These are phyloP conservation scores for Penicillium sp. DNA, from an alignment of 2,329 filamentous ascomycete species.

Conservation along the genomic window DNA sequence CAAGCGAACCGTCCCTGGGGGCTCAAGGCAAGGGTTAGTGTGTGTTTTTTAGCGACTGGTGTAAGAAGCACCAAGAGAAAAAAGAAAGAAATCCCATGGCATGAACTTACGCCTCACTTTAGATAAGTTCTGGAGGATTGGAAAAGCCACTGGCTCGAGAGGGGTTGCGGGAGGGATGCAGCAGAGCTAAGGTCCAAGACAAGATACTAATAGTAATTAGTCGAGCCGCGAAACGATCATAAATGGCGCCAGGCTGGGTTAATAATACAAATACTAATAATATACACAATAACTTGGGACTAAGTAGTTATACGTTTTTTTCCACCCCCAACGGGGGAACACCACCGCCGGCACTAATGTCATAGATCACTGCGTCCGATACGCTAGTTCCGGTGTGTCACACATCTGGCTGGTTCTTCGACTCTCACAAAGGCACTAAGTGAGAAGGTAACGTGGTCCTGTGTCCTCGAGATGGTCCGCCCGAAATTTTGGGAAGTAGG, in stretches of 20 bases:
- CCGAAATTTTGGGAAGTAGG: neutral
- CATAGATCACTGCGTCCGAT: conserved; percentile 9
- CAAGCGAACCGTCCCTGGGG: neutral
- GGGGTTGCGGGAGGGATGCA: conserved; percentile 14
- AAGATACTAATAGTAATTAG: conserved; percentile 1
- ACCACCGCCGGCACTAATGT: conserved; percentile 5
- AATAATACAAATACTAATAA: neutral
- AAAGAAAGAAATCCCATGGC: neutral
- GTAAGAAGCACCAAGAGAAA: neutral
- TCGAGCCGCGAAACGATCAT: neutral
- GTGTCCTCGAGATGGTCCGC: neutral
- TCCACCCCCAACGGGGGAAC: conserved; percentile 3
- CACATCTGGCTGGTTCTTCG: neutral
- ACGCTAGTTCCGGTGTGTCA: conserved; percentile 14
- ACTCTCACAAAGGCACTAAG: neutral
- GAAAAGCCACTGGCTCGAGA: conserved; percentile 12
- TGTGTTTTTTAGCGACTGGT: neutral
- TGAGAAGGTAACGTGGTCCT: neutral
- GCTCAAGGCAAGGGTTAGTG: neutral
- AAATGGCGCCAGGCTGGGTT: neutral
- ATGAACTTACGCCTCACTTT: neutral
- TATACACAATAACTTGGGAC: neutral
- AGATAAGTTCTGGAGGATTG: neutral
- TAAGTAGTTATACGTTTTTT: neutral
- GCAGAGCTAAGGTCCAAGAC: conserved; percentile 9